Percentiles rank a stretch among this genome's conserved stretches.
Conservation (phyloP, 257 asterid genomes). For the Solanum sejunctum region DNA sequence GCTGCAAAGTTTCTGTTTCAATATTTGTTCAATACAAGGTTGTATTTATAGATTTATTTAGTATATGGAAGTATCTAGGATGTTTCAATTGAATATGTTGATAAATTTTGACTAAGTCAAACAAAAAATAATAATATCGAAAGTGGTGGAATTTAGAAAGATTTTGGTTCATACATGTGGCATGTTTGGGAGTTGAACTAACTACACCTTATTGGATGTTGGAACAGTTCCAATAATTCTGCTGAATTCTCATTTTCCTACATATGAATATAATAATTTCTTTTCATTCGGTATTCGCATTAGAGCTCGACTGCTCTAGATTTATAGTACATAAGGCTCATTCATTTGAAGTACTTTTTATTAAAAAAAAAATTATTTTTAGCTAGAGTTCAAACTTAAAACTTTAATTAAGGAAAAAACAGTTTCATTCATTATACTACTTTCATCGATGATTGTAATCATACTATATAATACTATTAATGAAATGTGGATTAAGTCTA, state of each 20-base stretch:
- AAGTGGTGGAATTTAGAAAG: background rate
- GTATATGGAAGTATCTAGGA: background rate
- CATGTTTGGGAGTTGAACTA: background rate
- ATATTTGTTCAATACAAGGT: background rate
- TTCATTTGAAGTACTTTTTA: too few relatives aligned
- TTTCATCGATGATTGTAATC: background rate
- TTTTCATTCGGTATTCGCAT: too few relatives aligned
- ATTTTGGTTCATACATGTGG: background rate
- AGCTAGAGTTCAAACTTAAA: too few relatives aligned
- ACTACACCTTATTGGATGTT: background rate
- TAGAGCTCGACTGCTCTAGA: too few relatives aligned
- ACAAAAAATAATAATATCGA: background rate
- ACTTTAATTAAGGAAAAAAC: fast-evolving
- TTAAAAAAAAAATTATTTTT: too few relatives aligned
- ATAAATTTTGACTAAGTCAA: background rate
- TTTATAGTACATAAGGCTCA: fast-evolving
- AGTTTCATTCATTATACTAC: too few relatives aligned
- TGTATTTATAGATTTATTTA: background rate
- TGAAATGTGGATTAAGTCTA: background rate
- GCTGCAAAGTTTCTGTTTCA: background rate
- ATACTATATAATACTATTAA: background rate
- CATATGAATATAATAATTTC: background rate
- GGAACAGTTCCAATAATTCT: background rate
- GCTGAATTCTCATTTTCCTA: background rate
- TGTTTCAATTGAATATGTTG: background rate